phyloP scores from a whole-genome alignment of 2,329 filamentous ascomycete species.

The Fusarium verticillioides region DNA sequence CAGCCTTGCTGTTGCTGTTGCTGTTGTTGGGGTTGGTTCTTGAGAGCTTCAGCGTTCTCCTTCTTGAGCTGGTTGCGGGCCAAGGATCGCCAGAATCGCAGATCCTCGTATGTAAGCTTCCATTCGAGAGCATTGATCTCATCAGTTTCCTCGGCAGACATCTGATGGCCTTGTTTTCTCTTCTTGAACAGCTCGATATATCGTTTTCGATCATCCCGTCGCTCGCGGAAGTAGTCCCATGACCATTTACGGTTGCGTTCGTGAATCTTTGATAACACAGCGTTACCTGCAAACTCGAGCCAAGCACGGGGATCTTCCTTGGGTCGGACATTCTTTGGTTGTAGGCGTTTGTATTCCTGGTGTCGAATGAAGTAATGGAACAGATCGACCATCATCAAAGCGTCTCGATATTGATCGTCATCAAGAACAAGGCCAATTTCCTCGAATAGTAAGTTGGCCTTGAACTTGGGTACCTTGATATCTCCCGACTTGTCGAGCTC shows the following conservation, averaged over 20 bases:
- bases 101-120: constrained; percentile 92
- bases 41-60: constrained; percentile 91
- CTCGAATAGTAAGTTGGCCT: constrained; percentile 91
- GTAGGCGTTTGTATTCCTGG: constrained; percentile 93
- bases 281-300: constrained; percentile 90
- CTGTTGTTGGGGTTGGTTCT: constrained; percentile 63
- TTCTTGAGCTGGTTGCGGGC: constrained; percentile 95
- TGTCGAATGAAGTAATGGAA: constrained; percentile 99
- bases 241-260: constrained; percentile 93
- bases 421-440: constrained; percentile 98
- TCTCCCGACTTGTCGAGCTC: constrained; percentile 95
- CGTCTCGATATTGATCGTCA: constrained; percentile 96
- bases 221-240: constrained; percentile 94
- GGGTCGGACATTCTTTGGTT: constrained; percentile 82
- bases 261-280: constrained; percentile 92
- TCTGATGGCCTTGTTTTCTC: constrained; percentile 78
- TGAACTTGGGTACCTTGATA: constrained; percentile 82
- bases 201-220: constrained; percentile 85
- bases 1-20: constrained; percentile 84
- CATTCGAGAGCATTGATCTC: constrained; percentile 82
- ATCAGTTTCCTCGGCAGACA: constrained; percentile 75
- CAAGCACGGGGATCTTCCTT: constrained; percentile 94
- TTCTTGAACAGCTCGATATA: constrained; percentile 99
- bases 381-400: constrained; percentile 95
- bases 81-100: constrained; percentile 96